Conservation (phyloP, 768 basidiomycete species). For the Pleurotus tuoliensis region DNA sequence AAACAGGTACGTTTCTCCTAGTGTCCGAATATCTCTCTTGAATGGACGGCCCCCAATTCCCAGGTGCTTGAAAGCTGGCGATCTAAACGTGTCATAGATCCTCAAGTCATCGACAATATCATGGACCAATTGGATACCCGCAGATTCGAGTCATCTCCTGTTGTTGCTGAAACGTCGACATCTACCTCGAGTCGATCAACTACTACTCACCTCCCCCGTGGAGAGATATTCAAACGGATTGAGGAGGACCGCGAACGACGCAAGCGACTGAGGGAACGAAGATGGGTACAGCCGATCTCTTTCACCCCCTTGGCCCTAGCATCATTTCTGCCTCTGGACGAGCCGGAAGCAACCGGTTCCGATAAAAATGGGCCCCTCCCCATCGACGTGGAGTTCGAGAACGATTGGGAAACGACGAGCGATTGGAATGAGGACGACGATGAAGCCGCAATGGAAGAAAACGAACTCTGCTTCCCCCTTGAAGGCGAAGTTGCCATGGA, state of each 20-base stretch:
- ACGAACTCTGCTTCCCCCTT: constrained; percentile 61
- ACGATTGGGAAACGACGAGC: constrained; percentile 86
- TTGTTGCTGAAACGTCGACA: constrained; percentile 14
- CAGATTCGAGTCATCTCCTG: constrained; percentile 9
- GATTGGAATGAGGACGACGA: constrained; percentile 91
- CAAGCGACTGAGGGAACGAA: constrained; percentile 84
- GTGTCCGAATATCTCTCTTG: not conserved
- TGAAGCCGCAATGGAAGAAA: constrained; percentile 70
- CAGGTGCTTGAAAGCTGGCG: constrained; percentile 94
- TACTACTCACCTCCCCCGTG: constrained; percentile 42
- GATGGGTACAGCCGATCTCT: constrained; percentile 83
- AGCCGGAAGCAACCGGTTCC: constrained; percentile 21
- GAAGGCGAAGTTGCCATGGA: constrained; percentile 43
- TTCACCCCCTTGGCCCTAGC: constrained; percentile 49
- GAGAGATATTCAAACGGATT: constrained; percentile 81
- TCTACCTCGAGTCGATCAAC: constrained; percentile 19
- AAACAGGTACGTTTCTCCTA: constrained; percentile 57
- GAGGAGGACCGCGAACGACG: constrained; percentile 92
- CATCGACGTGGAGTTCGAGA: constrained; percentile 82
- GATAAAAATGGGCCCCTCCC: constrained; percentile 58
- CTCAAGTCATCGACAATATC: constrained; percentile 71
- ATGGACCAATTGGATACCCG: constrained; percentile 54
- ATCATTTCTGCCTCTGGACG: constrained; percentile 57
- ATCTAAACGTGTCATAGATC: constrained; percentile 78
- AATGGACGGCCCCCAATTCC: not conserved